Evolutionary conservation across 768 basidiomycete genomes (phyloP).

Genomic region (Suillus subalutaceus): DNA sequence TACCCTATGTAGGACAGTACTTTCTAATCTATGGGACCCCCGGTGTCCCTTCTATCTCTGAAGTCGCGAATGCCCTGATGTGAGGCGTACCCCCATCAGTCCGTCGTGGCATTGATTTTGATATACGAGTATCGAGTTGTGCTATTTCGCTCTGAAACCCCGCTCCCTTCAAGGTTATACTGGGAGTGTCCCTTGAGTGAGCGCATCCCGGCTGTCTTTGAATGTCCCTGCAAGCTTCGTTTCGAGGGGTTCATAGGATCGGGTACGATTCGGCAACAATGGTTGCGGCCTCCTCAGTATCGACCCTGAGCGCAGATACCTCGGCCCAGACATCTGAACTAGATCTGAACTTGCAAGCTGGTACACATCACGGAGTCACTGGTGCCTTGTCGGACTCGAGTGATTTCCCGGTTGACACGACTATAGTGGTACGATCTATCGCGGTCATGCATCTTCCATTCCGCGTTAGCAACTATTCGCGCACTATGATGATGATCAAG

Average conservation of each 20-base stretch:
- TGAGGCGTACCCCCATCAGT: no score
- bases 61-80: no score
- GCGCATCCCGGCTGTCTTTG: not conserved
- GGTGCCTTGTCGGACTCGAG: not conserved
- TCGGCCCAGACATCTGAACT: not conserved
- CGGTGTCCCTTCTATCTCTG: no score
- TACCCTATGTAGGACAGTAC: no score
- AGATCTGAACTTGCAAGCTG: conserved; percentile 4
- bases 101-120: not conserved
- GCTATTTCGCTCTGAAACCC: not conserved
- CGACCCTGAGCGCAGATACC: not conserved
- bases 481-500: not conserved
- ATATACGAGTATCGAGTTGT: not conserved
- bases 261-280: not conserved
- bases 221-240: not conserved
- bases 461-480: not conserved
- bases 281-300: not conserved
- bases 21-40: no score
- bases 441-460: not conserved
- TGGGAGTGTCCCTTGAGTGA: not conserved
- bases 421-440: not conserved
- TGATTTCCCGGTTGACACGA: not conserved
- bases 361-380: not conserved
- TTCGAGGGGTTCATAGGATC: not conserved
- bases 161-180: not conserved